Base-by-base conservation (phyloP, 139 green algal species). In the Ulvella scutata region DNA sequence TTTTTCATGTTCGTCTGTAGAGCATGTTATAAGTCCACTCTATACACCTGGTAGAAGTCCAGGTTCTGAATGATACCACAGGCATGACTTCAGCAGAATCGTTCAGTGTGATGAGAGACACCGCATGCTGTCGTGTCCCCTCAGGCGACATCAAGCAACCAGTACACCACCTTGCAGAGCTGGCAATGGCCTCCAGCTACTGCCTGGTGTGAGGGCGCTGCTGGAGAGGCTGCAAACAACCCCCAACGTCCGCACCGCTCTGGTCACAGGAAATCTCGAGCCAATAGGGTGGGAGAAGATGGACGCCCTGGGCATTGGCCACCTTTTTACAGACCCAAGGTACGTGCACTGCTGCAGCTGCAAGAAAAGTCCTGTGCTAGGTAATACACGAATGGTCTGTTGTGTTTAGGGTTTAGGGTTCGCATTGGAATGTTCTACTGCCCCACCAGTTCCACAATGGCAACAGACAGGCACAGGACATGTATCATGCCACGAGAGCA, bases 271-370 rank as follows among this genome's bases (percentile, higher is more conserved):
- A 38, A 98, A 98, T 83, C 87, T 98, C 38, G 85, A 96, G 75
- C 87, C 88, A 1, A 96, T 98, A 60, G 93, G 87, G 3, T 94
- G 89, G 89, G 76, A 76, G 36, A 96, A 96, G 75, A 91, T 94
- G 88, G 73, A 84, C 6, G 85, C 84, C 1, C 75, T 96, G 62
- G 90, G 90, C 4, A 59, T 97, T 0, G 72, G 85, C 6, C 43
- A 87, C 61, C 83, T 91, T 6, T 97, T 97, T 84, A 89, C 40
- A 3, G 23, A 77, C 9, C 86, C 88, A 29, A 75, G 38, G 72
- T 82, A n/a, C 77, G 72, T 59, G 39, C 26, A 4, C 38, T 60
- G 4, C 62, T 43, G 62, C 62, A 37, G 21, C 60, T 37, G 20
- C 13, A 10, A 13, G 60, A 37, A 13, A 20, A 21, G 10, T 73